Percentiles rank a stretch among this genome's conserved stretches.
Conservation (phyloP, 768 basidiomycete genomes). For the Podaxis sp. region DNA sequence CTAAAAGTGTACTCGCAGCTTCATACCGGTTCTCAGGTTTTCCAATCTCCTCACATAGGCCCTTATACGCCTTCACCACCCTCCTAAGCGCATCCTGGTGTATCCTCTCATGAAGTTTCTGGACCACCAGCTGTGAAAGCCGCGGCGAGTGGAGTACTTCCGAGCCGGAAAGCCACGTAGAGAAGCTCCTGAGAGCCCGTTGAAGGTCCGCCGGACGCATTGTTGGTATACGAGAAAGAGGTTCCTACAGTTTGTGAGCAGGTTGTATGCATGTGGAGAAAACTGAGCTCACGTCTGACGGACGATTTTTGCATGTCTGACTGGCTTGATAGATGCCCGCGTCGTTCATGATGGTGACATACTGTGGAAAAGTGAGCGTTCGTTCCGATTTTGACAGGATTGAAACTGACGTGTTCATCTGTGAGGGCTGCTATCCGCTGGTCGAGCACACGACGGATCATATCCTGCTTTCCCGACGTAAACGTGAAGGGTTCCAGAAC, state of each 20-base stretch:
- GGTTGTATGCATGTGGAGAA: not conserved
- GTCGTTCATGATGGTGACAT: slow-evolving; percentile 48
- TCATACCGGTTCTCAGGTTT: slow-evolving; percentile 82
- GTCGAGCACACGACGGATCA: slow-evolving; percentile 61
- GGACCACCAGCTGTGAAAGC: slow-evolving; percentile 69
- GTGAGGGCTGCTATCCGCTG: slow-evolving; percentile 61
- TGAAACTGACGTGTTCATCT: slow-evolving; percentile 74
- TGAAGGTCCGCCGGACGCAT: slow-evolving; percentile 66
- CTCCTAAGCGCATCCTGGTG: slow-evolving; percentile 74
- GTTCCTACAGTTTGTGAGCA: slow-evolving; percentile 37
- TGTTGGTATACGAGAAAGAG: slow-evolving; percentile 71
- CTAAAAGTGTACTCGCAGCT: slow-evolving; percentile 82
- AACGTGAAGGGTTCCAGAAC: slow-evolving; percentile 69
- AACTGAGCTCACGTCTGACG: slow-evolving; percentile 34
- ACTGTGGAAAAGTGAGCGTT: slow-evolving; percentile 31
- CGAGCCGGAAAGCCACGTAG: slow-evolving; percentile 75
- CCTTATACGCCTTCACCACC: slow-evolving; percentile 61
- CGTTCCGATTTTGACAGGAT: not conserved
- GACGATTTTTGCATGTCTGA: slow-evolving; percentile 38
- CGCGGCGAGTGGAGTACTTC: slow-evolving; percentile 82
- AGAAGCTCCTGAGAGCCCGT: slow-evolving; percentile 65
- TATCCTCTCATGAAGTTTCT: slow-evolving; percentile 61
- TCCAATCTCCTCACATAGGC: slow-evolving; percentile 72
- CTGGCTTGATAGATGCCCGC: slow-evolving; percentile 51
- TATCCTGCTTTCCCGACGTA: slow-evolving; percentile 55